Evolutionary conservation across 108 stramenopile species (phyloP).

Genomic region (Cyclotella baltica): DNA sequence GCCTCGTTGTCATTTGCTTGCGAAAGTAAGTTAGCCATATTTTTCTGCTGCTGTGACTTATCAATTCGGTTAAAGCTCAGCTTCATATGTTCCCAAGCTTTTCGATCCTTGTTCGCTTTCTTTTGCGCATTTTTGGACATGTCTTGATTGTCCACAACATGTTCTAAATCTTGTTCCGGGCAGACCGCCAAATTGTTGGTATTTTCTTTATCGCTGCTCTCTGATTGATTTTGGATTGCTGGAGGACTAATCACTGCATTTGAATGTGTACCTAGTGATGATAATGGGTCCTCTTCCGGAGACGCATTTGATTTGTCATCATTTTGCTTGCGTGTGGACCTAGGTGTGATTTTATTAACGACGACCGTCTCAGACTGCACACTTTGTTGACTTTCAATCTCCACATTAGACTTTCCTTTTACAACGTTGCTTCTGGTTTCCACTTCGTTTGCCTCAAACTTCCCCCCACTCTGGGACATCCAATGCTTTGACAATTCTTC

Average conservation of each 20-base stretch:
- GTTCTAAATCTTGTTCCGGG: not conserved
- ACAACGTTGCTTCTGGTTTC: constrained; percentile 35
- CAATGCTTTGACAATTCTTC: constrained; percentile 61
- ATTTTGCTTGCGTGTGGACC: not conserved
- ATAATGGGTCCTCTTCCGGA: not conserved
- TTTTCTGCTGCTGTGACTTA: constrained; percentile 25
- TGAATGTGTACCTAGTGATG: not conserved
- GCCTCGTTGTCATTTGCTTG: not conserved
- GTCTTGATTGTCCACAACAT: not conserved
- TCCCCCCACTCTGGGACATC: constrained; percentile 66
- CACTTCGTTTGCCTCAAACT: constrained; percentile 66
- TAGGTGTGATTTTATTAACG: not conserved
- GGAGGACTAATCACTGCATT: constrained; percentile 7
- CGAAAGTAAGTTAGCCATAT: constrained; percentile 29
- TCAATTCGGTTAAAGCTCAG: constrained; percentile 34
- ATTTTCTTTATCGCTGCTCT: not conserved
- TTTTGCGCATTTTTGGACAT: not conserved
- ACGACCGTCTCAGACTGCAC: not conserved
- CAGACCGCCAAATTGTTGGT: not conserved
- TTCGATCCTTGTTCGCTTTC: constrained; percentile 26
- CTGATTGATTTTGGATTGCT: constrained; percentile 5
- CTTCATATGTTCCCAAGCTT: constrained; percentile 44
- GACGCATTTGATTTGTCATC: not conserved
- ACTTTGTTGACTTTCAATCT: not conserved
- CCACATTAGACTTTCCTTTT: not conserved